phyloP scores from a whole-genome alignment of 495 filamentous ascomycete species.

The Hypoxylon trugodes region DNA sequence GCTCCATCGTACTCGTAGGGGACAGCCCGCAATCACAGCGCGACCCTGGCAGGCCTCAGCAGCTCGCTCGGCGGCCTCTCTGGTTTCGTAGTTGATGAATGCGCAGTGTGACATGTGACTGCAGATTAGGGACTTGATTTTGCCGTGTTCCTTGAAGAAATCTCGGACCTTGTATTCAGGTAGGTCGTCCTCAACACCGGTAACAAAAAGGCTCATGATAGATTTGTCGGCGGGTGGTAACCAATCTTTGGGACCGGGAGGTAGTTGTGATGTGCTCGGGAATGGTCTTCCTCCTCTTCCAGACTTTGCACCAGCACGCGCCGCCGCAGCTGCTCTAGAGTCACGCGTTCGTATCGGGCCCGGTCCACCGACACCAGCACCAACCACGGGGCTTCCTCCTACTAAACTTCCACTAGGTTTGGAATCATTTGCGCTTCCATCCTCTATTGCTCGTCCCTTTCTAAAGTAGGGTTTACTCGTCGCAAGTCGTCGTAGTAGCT shows the following conservation, averaged over 20 bases:
- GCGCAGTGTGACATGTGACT: conserved; percentile 97
- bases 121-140: conserved; percentile 88
- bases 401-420: conserved; percentile 49
- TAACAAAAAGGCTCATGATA: conserved; percentile 91
- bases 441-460: conserved; percentile 73
- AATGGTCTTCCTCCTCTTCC: conserved; percentile 63
- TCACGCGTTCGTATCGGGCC: conserved; percentile 77
- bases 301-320: conserved; percentile 43
- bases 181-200: conserved; percentile 94
- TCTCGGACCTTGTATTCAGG: conserved; percentile 89
- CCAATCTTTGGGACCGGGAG: conserved; percentile 83
- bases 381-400: conserved; percentile 56
- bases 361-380: conserved; percentile 57
- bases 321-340: conserved; percentile 59
- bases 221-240: conserved; percentile 81
- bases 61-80: conserved; percentile 83
- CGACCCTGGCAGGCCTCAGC: conserved; percentile 86
- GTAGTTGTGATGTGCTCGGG: conserved; percentile 75
- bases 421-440: conserved; percentile 56
- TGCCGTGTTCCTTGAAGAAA: conserved; percentile 88
- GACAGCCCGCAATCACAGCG: conserved; percentile 83
- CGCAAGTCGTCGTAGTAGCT: conserved; percentile 83
- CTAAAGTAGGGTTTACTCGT: conserved; percentile 94
- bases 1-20: conserved; percentile 89
- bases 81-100: conserved; percentile 89